phyloP scores from a whole-genome alignment of 2,329 filamentous ascomycete genomes.

The Colletotrichum theobromicola region DNA sequence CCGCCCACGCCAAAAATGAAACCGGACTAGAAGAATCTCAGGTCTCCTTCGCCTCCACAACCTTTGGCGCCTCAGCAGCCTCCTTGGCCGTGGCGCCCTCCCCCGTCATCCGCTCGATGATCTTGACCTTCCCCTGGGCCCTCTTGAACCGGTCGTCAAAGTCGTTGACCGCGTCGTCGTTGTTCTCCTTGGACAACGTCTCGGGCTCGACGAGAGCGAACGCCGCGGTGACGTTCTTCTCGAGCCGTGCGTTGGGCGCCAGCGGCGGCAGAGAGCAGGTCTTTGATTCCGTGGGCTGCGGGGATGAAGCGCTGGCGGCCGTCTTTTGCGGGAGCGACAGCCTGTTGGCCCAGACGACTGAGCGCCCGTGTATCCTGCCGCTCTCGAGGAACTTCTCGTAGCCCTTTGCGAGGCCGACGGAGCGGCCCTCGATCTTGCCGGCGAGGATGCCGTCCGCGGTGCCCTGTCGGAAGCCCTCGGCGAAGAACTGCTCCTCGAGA shows the following conservation, averaged over 20 bases:
- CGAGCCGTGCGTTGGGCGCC: constrained; percentile 65
- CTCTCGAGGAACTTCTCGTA: constrained; percentile 90
- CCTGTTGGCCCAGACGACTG: constrained; percentile 83
- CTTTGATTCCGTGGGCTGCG: neutral
- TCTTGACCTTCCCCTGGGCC: constrained; percentile 81
- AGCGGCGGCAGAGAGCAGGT: constrained; percentile 44
- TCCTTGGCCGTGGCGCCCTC: constrained; percentile 29
- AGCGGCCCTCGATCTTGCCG: constrained; percentile 85
- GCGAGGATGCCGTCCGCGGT: constrained; percentile 75
- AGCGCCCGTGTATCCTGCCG: constrained; percentile 78
- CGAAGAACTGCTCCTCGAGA: constrained; percentile 75
- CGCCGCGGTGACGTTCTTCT: constrained; percentile 77
- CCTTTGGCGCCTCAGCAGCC: neutral
- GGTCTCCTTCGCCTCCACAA: neutral
- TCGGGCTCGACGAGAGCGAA: constrained; percentile 80
- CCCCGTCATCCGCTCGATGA: constrained; percentile 75
- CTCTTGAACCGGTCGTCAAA: constrained; percentile 89
- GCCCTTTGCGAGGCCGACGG: constrained; percentile 89
- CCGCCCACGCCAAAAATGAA: neutral
- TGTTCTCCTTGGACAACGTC: constrained; percentile 80
- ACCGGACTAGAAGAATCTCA: neutral
- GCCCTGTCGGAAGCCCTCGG: constrained; percentile 80
- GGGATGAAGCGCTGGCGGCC: neutral
- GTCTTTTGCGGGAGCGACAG: constrained; percentile 39
- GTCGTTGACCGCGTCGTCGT: constrained; percentile 86